These are phyloP conservation scores for Fusarium sp. DNA, from an alignment of 2,329 filamentous ascomycete species.

Conservation along the genomic window DNA sequence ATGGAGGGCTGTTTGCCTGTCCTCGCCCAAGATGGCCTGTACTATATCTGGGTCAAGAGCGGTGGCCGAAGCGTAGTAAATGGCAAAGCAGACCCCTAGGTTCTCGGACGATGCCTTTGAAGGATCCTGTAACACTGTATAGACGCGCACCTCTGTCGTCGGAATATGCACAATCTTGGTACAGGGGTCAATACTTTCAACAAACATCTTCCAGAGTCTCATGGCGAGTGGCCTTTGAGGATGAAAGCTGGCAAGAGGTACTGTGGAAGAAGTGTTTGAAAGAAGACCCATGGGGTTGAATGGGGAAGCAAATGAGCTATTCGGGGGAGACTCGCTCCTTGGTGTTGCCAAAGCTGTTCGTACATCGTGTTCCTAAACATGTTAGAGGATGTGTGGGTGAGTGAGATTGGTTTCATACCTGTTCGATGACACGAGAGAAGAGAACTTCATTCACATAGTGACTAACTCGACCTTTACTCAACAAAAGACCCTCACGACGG, in stretches of 20 bases:
- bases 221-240: slow-evolving; percentile 42
- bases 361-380: slow-evolving; percentile 38
- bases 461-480: slow-evolving; percentile 46
- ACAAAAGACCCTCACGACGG: slow-evolving; percentile 38
- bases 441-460: slow-evolving; percentile 52
- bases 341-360: slow-evolving; percentile 37
- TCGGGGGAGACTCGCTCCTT: slow-evolving; percentile 6
- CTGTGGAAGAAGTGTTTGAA: slow-evolving; percentile 36
- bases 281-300: slow-evolving; percentile 49
- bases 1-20: slow-evolving; percentile 38
- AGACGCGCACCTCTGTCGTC: slow-evolving; percentile 46
- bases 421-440: slow-evolving; percentile 48
- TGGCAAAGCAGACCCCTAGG: slow-evolving; percentile 54
- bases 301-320: slow-evolving; percentile 25
- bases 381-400: neutral
- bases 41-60: slow-evolving; percentile 53
- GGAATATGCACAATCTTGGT: slow-evolving; percentile 45
- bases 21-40: slow-evolving; percentile 35
- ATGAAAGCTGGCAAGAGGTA: slow-evolving; percentile 34
- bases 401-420: slow-evolving; percentile 34
- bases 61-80: slow-evolving; percentile 58
- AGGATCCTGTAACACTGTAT: slow-evolving; percentile 46
- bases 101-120: slow-evolving; percentile 38
- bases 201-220: slow-evolving; percentile 46
- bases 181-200: slow-evolving; percentile 43